Evolutionary conservation across 1,284 basidiomycete species (phyloP).

Genomic region (Rugosomyces carneus): DNA sequence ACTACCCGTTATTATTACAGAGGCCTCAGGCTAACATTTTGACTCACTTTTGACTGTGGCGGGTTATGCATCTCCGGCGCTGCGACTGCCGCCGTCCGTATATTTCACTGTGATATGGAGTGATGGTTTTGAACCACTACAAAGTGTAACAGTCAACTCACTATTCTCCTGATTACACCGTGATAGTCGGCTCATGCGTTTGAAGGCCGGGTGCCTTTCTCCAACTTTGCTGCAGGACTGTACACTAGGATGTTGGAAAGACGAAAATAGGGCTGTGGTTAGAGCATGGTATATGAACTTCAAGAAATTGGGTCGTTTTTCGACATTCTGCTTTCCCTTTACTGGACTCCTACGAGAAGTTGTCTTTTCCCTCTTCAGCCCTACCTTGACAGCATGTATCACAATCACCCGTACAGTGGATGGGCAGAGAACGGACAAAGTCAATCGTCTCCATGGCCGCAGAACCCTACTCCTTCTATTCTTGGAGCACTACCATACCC

Average conservation of each 20-base stretch:
- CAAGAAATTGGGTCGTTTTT: neutral
- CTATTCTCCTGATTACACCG: neutral
- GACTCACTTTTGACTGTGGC: neutral
- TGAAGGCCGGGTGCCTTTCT: neutral
- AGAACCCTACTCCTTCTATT: slow-evolving; percentile 37
- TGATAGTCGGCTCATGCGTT: neutral
- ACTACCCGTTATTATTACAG: too few relatives aligned
- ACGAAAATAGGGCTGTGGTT: neutral
- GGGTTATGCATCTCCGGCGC: neutral
- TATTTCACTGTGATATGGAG: neutral
- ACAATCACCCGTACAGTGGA: slow-evolving; percentile 26
- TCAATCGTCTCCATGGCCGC: slow-evolving; percentile 16
- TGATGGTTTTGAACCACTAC: too few relatives aligned
- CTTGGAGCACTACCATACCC: slow-evolving; percentile 59
- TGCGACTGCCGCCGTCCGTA: neutral
- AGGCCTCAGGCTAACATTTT: neutral
- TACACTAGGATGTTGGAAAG: neutral
- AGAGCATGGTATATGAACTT: slow-evolving; percentile 7
- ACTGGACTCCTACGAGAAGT: neutral
- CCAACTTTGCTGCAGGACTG: neutral
- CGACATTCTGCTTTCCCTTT: neutral
- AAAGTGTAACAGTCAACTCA: too few relatives aligned
- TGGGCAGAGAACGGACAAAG: slow-evolving; percentile 27
- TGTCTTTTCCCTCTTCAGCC: neutral
- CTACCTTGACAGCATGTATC: slow-evolving; percentile 16